Evolutionary conservation across 768 basidiomycete species (phyloP), one percentile per base, ranked within the genome.

Genomic region (Crassisporium funariophilum): DNA sequence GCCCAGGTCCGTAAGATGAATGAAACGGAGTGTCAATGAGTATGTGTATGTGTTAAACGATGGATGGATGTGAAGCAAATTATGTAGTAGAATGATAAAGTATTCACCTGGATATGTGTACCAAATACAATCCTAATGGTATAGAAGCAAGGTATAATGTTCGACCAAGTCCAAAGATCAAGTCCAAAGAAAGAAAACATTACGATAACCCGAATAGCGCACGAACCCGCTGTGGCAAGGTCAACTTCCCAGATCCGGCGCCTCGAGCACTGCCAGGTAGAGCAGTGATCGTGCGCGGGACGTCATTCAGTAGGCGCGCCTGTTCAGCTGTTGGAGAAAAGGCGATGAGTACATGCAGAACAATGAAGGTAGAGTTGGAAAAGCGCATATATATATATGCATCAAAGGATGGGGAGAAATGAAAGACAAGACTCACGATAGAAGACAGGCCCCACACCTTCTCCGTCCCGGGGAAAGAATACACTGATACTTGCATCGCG

Each of bases 401-500:
- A 37, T 5, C 8, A 4, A 40, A 15, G 5, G 37, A 34, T 11
- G n/a, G 23, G 11, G 15, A 23, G 46, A 11, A 35, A 17, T 38
- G 12, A 37, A 40, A 19, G 22, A 31, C 36, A 15, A 24, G 4
- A 63, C 63, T 53, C 44, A 62, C 63, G 42, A 58, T 61, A 65
- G 9, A 67, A 35, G 9, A 67, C 56, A 34, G 63, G 63, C 1
- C 60, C 65, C 16, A 60, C 53, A 7, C 61, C 61, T 16, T 59
- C 61, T 21, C 58, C 56, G 34, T 61, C 54, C 29, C 29, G 46
- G 3, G 61, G 59, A 37, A 64, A 57, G 40, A 61, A 62, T 1
- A 67, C 52, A 41, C 63, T 65, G 16, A 60, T 62, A 21, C 58
- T 51, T 7, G 64, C 59, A 24, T 67, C 66, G 27, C 60, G 50